A percentile compares a stretch with the other conserved stretches of the same genome.
phyloP scores from a whole-genome alignment of 2,329 filamentous ascomycete species.

The Fonsecaea erecta region DNA sequence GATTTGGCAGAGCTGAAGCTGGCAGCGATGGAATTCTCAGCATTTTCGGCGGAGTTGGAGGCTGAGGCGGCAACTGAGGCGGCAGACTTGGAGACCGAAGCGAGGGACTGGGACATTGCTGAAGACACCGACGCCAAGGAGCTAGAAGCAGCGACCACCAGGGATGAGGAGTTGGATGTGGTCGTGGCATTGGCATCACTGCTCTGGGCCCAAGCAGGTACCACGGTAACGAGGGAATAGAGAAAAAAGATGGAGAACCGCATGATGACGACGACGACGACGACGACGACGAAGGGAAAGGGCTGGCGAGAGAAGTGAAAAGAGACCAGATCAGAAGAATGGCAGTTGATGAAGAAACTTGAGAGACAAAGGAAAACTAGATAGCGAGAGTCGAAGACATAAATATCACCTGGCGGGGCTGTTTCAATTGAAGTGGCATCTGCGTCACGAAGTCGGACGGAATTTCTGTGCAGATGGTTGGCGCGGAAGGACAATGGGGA shows the following conservation, averaged over 20 bases:
- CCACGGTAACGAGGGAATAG: conserved; percentile 23
- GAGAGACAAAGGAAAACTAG: neutral
- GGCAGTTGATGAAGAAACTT: neutral
- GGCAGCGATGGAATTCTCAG: conserved; percentile 17
- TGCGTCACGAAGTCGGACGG: neutral
- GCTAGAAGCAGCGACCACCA: conserved; percentile 4
- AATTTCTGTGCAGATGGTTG: neutral
- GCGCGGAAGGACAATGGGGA: neutral
- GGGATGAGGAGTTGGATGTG: neutral
- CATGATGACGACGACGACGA: conserved; percentile 16
- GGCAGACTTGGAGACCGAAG: conserved; percentile 15
- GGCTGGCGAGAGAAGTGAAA: neutral
- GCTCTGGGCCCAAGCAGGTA: conserved; percentile 23
- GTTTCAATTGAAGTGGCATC: neutral
- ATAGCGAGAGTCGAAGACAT: neutral
- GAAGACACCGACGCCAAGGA: conserved; percentile 18
- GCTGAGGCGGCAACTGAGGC: conserved; percentile 15
- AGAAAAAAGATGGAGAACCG: conserved; percentile 27
- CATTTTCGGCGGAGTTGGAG: conserved; percentile 14
- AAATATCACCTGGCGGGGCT: neutral
- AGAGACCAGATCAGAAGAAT: neutral
- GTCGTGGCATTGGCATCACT: neutral
- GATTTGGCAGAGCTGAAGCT: conserved; percentile 25
- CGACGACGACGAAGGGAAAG: neutral
- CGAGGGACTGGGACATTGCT: conserved; percentile 1